These are phyloP conservation scores for Aureobasidium sp. DNA, from an alignment of 2,329 filamentous ascomycete species.

Conservation along the genomic window DNA sequence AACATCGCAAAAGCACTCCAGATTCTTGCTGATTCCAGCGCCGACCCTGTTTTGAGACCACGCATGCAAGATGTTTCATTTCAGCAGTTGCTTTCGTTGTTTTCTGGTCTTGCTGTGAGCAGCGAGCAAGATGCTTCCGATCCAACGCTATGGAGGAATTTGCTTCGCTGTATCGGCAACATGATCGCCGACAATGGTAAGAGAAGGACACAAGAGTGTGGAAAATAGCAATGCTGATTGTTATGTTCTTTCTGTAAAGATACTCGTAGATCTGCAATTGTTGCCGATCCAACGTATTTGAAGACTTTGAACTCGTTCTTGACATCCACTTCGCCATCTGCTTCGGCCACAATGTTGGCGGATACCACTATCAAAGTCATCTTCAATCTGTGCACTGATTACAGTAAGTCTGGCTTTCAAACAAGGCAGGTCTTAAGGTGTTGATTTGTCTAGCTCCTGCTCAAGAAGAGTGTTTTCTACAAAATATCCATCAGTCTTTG, in stretches of 20 bases:
- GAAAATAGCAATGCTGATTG: background rate
- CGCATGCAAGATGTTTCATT: constrained; percentile 1
- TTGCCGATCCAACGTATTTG: constrained; percentile 1
- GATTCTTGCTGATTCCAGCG: constrained; percentile 7
- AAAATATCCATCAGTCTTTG: constrained; percentile 16
- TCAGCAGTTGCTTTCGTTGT: background rate
- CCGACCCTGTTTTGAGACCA: background rate
- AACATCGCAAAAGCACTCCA: constrained; percentile 4
- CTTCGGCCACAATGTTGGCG: background rate
- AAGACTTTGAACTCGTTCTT: background rate
- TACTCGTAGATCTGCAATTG: constrained; percentile 5
- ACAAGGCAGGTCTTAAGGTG: background rate
- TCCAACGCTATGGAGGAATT: background rate
- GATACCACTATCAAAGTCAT: constrained; percentile 16
- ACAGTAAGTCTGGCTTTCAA: background rate
- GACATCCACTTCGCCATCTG: background rate
- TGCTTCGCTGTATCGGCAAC: constrained; percentile 18
- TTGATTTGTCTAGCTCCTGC: constrained; percentile 1
- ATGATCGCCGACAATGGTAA: constrained; percentile 18
- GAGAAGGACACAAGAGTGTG: background rate
- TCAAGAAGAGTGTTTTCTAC: constrained; percentile 13
- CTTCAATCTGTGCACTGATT: constrained; percentile 18
- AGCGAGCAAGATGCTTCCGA: background rate
- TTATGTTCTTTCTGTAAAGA: background rate
- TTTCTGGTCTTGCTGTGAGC: background rate